Evolutionary conservation across 345 rosid species (phyloP), one percentile per base, ranked within the genome.

Genomic region (Brassica napus): DNA sequence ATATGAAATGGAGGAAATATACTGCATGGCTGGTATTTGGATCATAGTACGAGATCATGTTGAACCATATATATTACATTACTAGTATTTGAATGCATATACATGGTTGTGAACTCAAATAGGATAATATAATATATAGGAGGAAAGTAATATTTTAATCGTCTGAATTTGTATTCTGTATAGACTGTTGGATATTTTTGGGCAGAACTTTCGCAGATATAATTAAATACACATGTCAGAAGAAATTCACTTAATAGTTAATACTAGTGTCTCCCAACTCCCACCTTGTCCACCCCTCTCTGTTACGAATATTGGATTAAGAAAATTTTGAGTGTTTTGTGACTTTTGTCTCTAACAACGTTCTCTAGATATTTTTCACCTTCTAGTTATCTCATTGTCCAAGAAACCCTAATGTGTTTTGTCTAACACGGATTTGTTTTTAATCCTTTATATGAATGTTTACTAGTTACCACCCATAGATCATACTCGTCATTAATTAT

Each of bases 151-250:
- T 28, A 28, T 28, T 28, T 28, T 28, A 34, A 34, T 34, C 37
- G 37, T 34, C 7, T 78, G 71, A 71, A 65, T 39, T 24, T 57
- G 44, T 55, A 6, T 65, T 71, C 34, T 71, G 72, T 37, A 65
- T 23, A 68, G 30, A 49, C 70, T 63, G 23, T 54, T 55, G 60
- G 72, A 71, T 16, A 26, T 28, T 39, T 71, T 6, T 28, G 72
- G 77, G 61, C 72, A 72, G 81, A 72, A 72, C 61, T 65, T 65
- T 78, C 72, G 67, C 65, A 65, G 54, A 65, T 65, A 60, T 11
- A 65, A 78, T 71, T 78, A 18, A 78, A 55, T 71, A 78, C 67
- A 3, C 65, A 65, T 65, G 81, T 71, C 77, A 71, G 81, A 72
- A 65, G 44, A 39, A 71, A 71, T 15, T 28, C 72, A 72, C 81